Base-by-base conservation (phyloP, 805 yeast species). In the Ogataea zsoltii region DNA sequence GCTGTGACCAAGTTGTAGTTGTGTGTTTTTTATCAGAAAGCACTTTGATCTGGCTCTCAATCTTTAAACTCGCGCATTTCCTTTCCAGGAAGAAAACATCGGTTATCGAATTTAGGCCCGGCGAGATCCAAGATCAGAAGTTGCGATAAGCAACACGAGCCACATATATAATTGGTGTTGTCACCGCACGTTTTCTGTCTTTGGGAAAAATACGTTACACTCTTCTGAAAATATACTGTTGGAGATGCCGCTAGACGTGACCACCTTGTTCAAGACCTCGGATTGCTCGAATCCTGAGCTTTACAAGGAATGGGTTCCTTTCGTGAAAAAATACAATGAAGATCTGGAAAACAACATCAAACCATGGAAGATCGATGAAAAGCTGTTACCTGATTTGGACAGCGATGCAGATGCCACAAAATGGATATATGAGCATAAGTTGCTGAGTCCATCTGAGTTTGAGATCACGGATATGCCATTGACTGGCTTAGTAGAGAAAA, bases 381-480 rank as follows among this genome's bases (percentile, higher is more conserved):
- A 35, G 18, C 10, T 25, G 16, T 30, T 35, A 2, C 30, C 30
- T 11, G 23, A n/a, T 6, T 9, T 14, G 23, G 25, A 41, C 9
- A 7, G n/a, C 25, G 26, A 26, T 15, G n/a, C 29, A 14, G 29
- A 34, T 26, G 41, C 44, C 6, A 26, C 41, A 17, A 30, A 39
- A 17, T 44, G 48, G 48, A 12, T 44, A n/a, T 19, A 29, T 16
- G 41, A 26, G 13, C 34, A 39, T 7, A 29, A 35, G 79, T 28
- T 56, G 41, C 54, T 75, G 18, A 46, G 68, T 3, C 31, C 25
- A 4, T 26, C 45, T 35, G 79, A 74, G 49, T 49, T 68, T 9
- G 73, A 62, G 44, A 75, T 75, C 39, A 74, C 78, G 2, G 63
- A 62, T 10, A 45, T 69, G 9, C 46, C 59, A 17, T 71, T 69